Percentiles rank a stretch among this genome's conserved stretches.
Evolutionary conservation across 805 yeast genomes (phyloP).

Genomic region (Starmerella apicola): DNA sequence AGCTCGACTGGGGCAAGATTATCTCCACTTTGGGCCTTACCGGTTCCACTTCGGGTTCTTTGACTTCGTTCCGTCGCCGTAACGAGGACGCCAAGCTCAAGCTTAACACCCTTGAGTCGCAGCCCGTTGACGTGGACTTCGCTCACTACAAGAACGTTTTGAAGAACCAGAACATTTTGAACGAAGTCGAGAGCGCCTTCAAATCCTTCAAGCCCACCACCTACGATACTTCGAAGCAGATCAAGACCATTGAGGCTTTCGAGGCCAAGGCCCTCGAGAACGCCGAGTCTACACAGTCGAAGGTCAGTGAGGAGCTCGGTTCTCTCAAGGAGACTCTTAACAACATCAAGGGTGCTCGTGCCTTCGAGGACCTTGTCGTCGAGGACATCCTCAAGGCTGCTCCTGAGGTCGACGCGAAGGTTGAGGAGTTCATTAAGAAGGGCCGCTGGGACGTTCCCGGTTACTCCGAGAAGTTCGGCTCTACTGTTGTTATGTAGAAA

Average conservation of each 20-base stretch:
- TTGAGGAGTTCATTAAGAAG: conserved; percentile 83
- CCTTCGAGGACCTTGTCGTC: conserved; percentile 91
- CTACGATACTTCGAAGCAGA: conserved; percentile 75
- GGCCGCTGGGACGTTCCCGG: conserved; percentile 98
- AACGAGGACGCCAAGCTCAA: conserved; percentile 92
- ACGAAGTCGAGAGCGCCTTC: conserved; percentile 68
- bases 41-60: conserved; percentile 79
- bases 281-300: conserved; percentile 83
- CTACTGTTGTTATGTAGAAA: conserved; percentile 70
- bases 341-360: conserved; percentile 94
- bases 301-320: conserved; percentile 73
- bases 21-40: conserved; percentile 79
- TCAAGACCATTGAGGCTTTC: conserved; percentile 83
- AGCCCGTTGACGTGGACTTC: conserved; percentile 71
- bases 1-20: conserved; percentile 91
- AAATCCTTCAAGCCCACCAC: conserved; percentile 68
- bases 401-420: conserved; percentile 96
- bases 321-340: conserved; percentile 78
- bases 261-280: conserved; percentile 92
- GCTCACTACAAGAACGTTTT: conserved; percentile 63
- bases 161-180: conserved; percentile 69
- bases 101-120: conserved; percentile 55
- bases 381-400: conserved; percentile 90
- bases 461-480: conserved; percentile 96
- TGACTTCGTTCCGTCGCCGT: conserved; percentile 93